Percentiles rank a stretch among this genome's conserved stretches.
phyloP scores from a whole-genome alignment of 1,284 basidiomycete genomes.

The Schizophyllum amplum region DNA sequence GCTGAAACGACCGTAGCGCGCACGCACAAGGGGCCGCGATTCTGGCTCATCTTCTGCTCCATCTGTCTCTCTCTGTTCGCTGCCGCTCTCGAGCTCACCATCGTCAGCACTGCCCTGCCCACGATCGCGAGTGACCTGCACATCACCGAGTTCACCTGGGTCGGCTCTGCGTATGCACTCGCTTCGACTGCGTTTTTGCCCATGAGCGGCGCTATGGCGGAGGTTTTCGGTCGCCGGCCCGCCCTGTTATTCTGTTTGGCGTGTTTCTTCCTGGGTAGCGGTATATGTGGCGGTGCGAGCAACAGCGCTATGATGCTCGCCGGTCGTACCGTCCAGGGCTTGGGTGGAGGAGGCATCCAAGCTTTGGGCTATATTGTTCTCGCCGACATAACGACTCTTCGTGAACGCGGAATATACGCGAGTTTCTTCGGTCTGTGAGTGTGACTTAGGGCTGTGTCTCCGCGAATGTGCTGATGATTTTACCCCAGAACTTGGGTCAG shows the following conservation, averaged over 20 bases:
- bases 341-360: conserved; percentile 39
- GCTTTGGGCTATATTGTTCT: conserved; percentile 32
- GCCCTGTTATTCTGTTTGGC: conserved; percentile 26
- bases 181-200: conserved; percentile 19
- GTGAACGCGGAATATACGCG: conserved; percentile 30
- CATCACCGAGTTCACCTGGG: conserved; percentile 12
- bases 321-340: conserved; percentile 37
- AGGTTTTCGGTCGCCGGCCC: conserved; percentile 27
- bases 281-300: conserved; percentile 32
- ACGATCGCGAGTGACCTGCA: conserved; percentile 7
- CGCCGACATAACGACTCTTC: conserved; percentile 34
- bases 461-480: conserved; percentile 3
- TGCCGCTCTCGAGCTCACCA: conserved; percentile 10
- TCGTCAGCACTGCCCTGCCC: conserved; percentile 8
- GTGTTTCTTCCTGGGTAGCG: conserved; percentile 30
- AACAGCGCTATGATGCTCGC: conserved; percentile 36
- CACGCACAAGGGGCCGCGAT: conserved; percentile 1
- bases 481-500: background rate
- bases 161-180: conserved; percentile 18
- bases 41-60: conserved; percentile 13
- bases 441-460: background rate
- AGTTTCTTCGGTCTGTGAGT: conserved; percentile 22
- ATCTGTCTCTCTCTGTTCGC: conserved; percentile 9
- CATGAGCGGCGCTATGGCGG: conserved; percentile 19
- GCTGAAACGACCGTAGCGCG: background rate